Evolutionary conservation across 257 asterid genomes (phyloP), one percentile per base, ranked within the genome.

Genomic region (Mentha longifolia): DNA sequence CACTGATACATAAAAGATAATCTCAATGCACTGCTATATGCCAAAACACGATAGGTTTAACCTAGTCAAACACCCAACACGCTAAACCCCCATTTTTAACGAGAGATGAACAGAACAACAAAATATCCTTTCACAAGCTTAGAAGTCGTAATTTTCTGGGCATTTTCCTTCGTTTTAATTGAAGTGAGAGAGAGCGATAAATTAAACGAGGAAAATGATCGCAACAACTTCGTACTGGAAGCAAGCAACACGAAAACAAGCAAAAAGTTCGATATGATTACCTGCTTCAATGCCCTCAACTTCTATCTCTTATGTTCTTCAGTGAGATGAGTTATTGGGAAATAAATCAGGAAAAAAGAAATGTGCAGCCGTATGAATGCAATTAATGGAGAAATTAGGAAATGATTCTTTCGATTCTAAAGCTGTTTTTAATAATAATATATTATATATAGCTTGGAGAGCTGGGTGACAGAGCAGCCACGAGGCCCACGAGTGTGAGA

Each of bases 1-100:
- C 59, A 50, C 22, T 35, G 62, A 12, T 39, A 73, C 74, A 55
- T 57, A 16, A 11, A 22, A 45, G 57, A 74, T 61, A 62, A 67
- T 14, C 62, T 7, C 49, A 19, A 17, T 42, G 50, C 37, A 39
- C 57, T 0, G 33, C 47, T 31, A 39, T 15, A 60, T 15, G n/a
- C 19, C 16, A 57, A 3, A 66, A 46, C 19, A 2, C 14, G 54
- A 9, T 28, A 35, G 57, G 33, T 13, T 46, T 50, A 43, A 71
- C 43, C 74, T 39, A 15, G 46, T 70, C 17, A n/a, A 12, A 42
- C 39, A 50, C 37, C 67, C 54, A 25, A 60, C 14, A 70, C 9
- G 47, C 65, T 10, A 46, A 39, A 39, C 7, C 17, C 14, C 31
- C 71, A 33, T 20, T 6, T 4, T 6, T 4, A 46, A 22, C 37